Percentiles rank a stretch among this genome's conserved stretches.
Conservation (phyloP, 306 rosid genomes). For the Morella rubra region DNA sequence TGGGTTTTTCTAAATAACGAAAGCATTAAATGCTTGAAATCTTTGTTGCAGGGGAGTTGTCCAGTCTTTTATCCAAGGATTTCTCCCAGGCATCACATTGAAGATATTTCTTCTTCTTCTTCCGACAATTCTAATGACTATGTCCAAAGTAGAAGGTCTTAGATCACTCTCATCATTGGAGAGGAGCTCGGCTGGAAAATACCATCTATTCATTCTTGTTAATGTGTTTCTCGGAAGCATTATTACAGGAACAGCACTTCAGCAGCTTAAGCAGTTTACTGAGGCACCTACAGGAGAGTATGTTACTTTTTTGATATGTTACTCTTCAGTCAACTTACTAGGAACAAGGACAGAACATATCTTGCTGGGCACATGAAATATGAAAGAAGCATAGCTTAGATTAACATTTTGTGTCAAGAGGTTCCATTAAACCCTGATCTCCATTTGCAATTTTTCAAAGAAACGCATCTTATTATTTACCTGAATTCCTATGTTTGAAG, state of each 20-base stretch:
- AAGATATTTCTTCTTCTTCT: slow-evolving; percentile 77
- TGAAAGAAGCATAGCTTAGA: not conserved
- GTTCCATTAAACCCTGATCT: not conserved
- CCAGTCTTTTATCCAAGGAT: slow-evolving; percentile 80
- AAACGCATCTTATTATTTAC: not conserved
- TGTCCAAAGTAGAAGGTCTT: slow-evolving; percentile 83
- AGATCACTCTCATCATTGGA: slow-evolving; percentile 69
- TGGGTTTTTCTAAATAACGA: slow-evolving; percentile 13
- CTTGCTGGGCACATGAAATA: not conserved
- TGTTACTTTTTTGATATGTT: slow-evolving; percentile 11
- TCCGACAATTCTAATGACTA: slow-evolving; percentile 67
- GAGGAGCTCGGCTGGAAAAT: slow-evolving; percentile 82
- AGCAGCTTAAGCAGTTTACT: slow-evolving; percentile 63
- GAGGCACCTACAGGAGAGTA: slow-evolving; percentile 68
- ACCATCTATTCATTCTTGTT: slow-evolving; percentile 66
- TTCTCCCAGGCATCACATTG: slow-evolving; percentile 83
- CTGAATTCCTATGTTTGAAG: not conserved
- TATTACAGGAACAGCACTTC: slow-evolving; percentile 84
- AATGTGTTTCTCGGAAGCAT: slow-evolving; percentile 91
- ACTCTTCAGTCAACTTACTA: not conserved
- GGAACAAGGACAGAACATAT: not conserved
- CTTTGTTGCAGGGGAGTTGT: slow-evolving; percentile 52
- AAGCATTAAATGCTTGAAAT: slow-evolving; percentile 30
- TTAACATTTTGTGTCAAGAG: not conserved
- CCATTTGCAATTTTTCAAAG: not conserved